Evolutionary conservation across 2,329 filamentous ascomycete genomes (phyloP).

Genomic region (Trichoderma koningii): DNA sequence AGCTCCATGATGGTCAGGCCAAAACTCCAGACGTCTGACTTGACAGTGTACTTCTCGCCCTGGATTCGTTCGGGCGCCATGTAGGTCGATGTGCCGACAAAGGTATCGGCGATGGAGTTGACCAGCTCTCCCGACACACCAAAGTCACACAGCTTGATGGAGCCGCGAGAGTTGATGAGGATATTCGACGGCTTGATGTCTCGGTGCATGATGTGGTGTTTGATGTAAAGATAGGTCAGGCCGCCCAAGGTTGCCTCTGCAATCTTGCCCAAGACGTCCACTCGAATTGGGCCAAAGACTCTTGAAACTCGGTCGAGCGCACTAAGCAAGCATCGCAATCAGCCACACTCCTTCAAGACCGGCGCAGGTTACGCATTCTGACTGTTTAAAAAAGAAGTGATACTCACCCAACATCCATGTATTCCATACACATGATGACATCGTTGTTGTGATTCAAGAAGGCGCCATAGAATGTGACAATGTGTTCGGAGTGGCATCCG

Average conservation of each 20-base stretch:
- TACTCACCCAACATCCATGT: constrained; percentile 96
- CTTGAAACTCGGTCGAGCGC: constrained; percentile 91
- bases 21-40: constrained; percentile 98
- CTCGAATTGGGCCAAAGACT: constrained; percentile 90
- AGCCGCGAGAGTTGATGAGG: constrained; percentile 87
- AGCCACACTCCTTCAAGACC: neutral
- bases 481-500: constrained; percentile 93
- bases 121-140: constrained; percentile 97
- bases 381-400: neutral
- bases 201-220: constrained; percentile 97
- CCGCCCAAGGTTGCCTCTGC: constrained; percentile 93
- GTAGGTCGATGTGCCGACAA: constrained; percentile 97
- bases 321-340: constrained; percentile 49
- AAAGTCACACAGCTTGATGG: constrained; percentile 98
- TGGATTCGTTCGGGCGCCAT: constrained; percentile 99
- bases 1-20: constrained; percentile 94
- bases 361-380: neutral
- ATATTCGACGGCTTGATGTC: constrained; percentile 99
- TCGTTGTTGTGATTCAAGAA: constrained; percentile 96
- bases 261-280: constrained; percentile 96
- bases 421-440: constrained; percentile 99
- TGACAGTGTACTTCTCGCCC: constrained; percentile 94
- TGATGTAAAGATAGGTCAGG: constrained; percentile 90
- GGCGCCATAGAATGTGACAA: constrained; percentile 96
- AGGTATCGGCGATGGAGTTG: constrained; percentile 97